Evolutionary conservation across 495 filamentous ascomycete genomes (phyloP), one percentile per base, ranked within the genome.

Genomic region (Cercophora samala): DNA sequence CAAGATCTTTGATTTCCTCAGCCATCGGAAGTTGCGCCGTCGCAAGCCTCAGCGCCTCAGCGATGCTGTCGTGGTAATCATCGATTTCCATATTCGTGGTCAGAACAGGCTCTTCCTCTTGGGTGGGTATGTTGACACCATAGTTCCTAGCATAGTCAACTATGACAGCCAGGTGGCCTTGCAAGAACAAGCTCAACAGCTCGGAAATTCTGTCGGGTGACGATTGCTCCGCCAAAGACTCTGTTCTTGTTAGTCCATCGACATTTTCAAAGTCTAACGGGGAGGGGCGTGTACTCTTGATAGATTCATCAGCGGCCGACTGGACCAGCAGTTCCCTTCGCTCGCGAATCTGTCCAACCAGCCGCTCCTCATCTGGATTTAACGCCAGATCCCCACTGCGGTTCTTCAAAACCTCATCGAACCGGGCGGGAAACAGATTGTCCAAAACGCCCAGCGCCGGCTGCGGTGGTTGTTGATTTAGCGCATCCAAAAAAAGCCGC

Each of bases 171-270:
- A 92, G 87, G 64, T 93, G 90, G 68, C 91, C 88, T 64, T 87
- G 89, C 56, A 96, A 83, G 76, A 92, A 93, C 19, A 77, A 82
- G 72, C 88, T 90, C 4, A 97, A 79, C 64, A 88, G 87, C 29
- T 88, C 84, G 13, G 94, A 79, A 66, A 97, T 93, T 32, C 91
- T 89, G 52, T 89, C 87, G 83, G 90, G 89, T n/a, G 90, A 85
- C 71, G 91, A 96, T 71, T 91, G 90, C 66, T 90, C 88, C 1
- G 86, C 87, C 25, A 97, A 77, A 21, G 81, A 80, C 63, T 80
- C 86, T 83, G 37, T 6, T 11, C 5, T 32, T 22, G 64, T 82
- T 68, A 81, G 75, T 63, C 62, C 56, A n/a, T 46, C 23, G n/a
- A 37, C 21, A 3, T 8, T 9, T 26, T 26, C 21, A 52, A 32